These are phyloP conservation scores for Coemansia sp. DNA, from an alignment of 192 early-diverging fungal genomes.

Conservation along the genomic window DNA sequence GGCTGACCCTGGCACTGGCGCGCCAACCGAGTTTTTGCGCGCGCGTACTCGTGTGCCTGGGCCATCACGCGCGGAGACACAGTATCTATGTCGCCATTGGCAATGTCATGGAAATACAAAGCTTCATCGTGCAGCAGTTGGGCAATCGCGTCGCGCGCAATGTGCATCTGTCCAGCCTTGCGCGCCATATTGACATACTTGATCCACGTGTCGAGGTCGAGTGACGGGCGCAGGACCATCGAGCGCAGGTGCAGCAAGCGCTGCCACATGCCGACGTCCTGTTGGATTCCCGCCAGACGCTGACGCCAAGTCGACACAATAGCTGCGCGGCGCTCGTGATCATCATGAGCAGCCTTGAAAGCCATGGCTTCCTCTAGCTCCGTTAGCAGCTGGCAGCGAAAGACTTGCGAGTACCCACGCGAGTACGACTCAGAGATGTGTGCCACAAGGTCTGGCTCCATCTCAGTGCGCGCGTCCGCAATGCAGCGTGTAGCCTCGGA, in stretches of 20 bases:
- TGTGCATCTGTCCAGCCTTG: constrained; percentile 69
- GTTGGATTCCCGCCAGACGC: constrained; percentile 82
- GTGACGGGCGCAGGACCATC: constrained; percentile 83
- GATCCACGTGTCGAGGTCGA: constrained; percentile 95
- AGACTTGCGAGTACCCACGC: constrained; percentile 82
- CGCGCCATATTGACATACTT: constrained; percentile 94
- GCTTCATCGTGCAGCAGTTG: constrained; percentile 37
- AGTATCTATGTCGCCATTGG: constrained; percentile 17
- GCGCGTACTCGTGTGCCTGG: constrained; percentile 33
- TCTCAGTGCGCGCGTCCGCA: constrained; percentile 74
- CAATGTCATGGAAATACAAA: constrained; percentile 27
- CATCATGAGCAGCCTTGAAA: constrained; percentile 81
- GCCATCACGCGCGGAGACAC: constrained; percentile 2
- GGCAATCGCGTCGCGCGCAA: constrained; percentile 41
- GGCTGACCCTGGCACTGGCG: constrained; percentile 10
- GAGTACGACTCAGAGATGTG: constrained; percentile 91
- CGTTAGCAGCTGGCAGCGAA: constrained; percentile 95
- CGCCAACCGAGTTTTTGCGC: constrained; percentile 13
- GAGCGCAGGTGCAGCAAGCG: constrained; percentile 81
- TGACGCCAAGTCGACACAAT: constrained; percentile 86
- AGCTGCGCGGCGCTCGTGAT: constrained; percentile 67
- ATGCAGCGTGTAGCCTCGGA: constrained; percentile 74
- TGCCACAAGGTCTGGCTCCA: constrained; percentile 86
- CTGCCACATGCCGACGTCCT: constrained; percentile 96
- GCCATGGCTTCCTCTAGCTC: constrained; percentile 95